Evolutionary conservation across 139 green algal genomes (phyloP), one percentile per base, ranked within the genome.

Genomic region (Eudorina sp.): DNA sequence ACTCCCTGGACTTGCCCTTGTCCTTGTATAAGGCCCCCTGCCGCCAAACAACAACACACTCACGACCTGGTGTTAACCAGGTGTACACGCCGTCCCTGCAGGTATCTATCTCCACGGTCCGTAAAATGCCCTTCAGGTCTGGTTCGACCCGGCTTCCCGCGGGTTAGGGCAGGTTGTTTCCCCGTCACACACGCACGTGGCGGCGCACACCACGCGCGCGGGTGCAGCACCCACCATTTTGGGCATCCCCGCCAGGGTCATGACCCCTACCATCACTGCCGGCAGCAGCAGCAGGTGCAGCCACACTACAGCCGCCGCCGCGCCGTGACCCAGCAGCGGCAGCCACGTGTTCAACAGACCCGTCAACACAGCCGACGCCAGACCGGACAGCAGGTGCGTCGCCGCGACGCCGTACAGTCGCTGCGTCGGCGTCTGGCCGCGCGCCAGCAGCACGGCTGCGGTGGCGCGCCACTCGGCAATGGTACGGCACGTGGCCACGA

Each of bases 201-300:
- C n/a, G n/a, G n/a, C n/a, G n/a, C n/a, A n/a, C n/a, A n/a, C n/a
- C n/a, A n/a, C n/a, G n/a, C n/a, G n/a, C n/a, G n/a, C n/a, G n/a
- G n/a, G n/a, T n/a, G n/a, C 48, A 19, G 23, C 23, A 66, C 76
- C 38, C 78, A 86, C 80, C 80, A 64, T 27, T 3, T 5, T 1
- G 14, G 62, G 46, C 46, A 80, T 69, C 8, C 64, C 60, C 34
- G 82, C 46, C 64, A 80, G 64, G 8, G 31, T 11, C 82, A 88
- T 69, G 18, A 41, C 82, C 19, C 46, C 66, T 31, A 80, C 46
- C 82, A 79, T 80, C 4, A 79, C 82, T 0, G 48, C 66, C 64
- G 82, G 82, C 31, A 88, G 82, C 62, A 88, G 64, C 82, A 88
- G 82, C 82, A 88, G 68, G 68, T 88, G 82, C 82, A 88, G 62